Evolutionary conservation across 1,284 basidiomycete species (phyloP).

Genomic region (Cutaneotrichosporon dermatis): DNA sequence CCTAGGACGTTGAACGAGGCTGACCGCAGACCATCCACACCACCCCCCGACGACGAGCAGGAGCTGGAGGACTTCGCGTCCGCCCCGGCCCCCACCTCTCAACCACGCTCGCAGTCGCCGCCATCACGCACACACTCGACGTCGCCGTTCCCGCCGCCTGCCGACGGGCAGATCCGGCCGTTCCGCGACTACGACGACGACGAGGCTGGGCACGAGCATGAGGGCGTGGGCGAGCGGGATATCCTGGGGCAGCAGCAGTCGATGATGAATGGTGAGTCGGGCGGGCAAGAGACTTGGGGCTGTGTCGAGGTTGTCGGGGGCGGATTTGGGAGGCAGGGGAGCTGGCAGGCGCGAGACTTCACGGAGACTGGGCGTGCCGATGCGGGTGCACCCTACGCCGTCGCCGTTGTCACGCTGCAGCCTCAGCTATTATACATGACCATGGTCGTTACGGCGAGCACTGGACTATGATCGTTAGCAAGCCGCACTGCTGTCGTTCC

Average conservation of each 20-base stretch:
- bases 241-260: constrained; percentile 65
- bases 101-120: background rate
- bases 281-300: background rate
- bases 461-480: too few relatives aligned
- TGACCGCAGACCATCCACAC: constrained; percentile 3
- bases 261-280: constrained; percentile 64
- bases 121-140: background rate
- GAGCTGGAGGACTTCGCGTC: constrained; percentile 1
- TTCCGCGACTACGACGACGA: constrained; percentile 41
- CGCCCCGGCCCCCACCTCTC: background rate
- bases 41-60: background rate
- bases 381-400: too few relatives aligned
- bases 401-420: too few relatives aligned
- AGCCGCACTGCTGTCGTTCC: too few relatives aligned
- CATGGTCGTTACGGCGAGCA: too few relatives aligned
- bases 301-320: too few relatives aligned
- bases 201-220: constrained; percentile 11
- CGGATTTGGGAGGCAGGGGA: too few relatives aligned
- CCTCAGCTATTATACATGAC: too few relatives aligned
- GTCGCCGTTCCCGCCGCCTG: background rate
- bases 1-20: background rate
- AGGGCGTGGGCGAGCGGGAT: constrained; percentile 39
- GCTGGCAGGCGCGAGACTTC: too few relatives aligned
- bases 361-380: too few relatives aligned
- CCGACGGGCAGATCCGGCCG: constrained; percentile 16